Evolutionary conservation across 139 green algal genomes (phyloP).

Genomic region (Tetradesmus lagerheimii): DNA sequence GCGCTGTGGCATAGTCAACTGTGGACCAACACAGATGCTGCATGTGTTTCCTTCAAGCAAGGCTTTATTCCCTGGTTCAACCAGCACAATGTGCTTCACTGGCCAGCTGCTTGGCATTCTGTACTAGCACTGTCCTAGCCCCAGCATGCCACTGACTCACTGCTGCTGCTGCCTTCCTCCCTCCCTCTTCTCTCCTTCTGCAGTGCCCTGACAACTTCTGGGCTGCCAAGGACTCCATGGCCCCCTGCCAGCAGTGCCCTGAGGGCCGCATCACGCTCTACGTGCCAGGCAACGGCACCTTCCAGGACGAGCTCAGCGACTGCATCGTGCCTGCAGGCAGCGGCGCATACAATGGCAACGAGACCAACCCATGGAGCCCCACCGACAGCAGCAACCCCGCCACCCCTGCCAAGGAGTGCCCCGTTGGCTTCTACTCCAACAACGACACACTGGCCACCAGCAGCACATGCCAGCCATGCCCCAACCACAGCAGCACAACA

Average conservation of each 20-base stretch:
- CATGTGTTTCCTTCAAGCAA: too few species aligned
- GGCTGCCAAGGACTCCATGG: neutral
- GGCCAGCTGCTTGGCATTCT: too few species aligned
- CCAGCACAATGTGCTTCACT: too few species aligned
- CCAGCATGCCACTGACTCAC: too few species aligned
- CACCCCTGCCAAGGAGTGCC: neutral
- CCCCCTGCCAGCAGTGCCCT: neutral
- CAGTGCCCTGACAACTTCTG: constrained; percentile 5
- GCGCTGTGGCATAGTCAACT: too few species aligned
- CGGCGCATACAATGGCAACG: neutral
- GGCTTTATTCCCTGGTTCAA: too few species aligned
- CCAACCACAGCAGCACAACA: neutral
- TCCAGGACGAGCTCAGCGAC: neutral
- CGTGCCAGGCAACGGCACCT: neutral
- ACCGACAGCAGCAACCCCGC: neutral
- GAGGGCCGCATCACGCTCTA: neutral
- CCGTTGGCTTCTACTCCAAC: neutral
- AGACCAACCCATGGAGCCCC: neutral
- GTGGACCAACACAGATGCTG: too few species aligned
- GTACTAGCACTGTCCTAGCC: too few species aligned
- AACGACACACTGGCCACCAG: neutral
- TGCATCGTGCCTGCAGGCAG: neutral
- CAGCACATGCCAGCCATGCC: neutral
- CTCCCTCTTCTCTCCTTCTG: neutral
- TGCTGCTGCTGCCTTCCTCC: too few species aligned